Conservation (phyloP, 2,329 filamentous ascomycete species). For the Parafenestella ontariensis region DNA sequence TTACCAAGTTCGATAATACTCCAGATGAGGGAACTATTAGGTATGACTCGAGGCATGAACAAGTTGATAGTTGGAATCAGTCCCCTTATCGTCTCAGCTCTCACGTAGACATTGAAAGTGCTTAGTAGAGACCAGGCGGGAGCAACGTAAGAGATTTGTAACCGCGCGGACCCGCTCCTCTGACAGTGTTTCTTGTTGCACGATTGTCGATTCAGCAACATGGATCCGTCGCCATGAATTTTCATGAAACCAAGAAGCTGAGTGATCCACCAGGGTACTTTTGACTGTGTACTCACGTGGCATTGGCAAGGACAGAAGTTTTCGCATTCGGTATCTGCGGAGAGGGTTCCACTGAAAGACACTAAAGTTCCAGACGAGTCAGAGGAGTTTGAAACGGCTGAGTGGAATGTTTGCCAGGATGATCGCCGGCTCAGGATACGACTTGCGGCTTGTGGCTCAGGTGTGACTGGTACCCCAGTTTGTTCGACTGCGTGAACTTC, state of each 20-base stretch:
- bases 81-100: background rate
- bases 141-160: slow-evolving; percentile 7
- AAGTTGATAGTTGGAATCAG: background rate
- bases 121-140: slow-evolving; percentile 3
- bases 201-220: background rate
- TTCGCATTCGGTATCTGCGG: slow-evolving; percentile 1
- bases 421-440: background rate
- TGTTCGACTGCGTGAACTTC: background rate
- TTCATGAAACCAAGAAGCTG: slow-evolving; percentile 5
- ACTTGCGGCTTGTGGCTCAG: background rate
- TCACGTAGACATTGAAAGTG: slow-evolving; percentile 4
- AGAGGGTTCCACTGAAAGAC: background rate
- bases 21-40: slow-evolving; percentile 1
- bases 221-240: slow-evolving; percentile 6
- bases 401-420: background rate
- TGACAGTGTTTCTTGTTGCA: slow-evolving; percentile 11
- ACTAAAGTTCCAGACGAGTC: background rate
- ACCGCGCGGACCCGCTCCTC: background rate
- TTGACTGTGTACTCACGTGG: slow-evolving; percentile 1
- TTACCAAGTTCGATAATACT: slow-evolving; percentile 11
- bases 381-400: background rate
- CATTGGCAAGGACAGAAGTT: slow-evolving; percentile 12
- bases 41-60: slow-evolving; percentile 6
- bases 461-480: background rate
- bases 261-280: slow-evolving; percentile 2